These are phyloP conservation scores for Backusella parvicylindrica DNA, from an alignment of 192 early-diverging fungal species.

Conservation along the genomic window DNA sequence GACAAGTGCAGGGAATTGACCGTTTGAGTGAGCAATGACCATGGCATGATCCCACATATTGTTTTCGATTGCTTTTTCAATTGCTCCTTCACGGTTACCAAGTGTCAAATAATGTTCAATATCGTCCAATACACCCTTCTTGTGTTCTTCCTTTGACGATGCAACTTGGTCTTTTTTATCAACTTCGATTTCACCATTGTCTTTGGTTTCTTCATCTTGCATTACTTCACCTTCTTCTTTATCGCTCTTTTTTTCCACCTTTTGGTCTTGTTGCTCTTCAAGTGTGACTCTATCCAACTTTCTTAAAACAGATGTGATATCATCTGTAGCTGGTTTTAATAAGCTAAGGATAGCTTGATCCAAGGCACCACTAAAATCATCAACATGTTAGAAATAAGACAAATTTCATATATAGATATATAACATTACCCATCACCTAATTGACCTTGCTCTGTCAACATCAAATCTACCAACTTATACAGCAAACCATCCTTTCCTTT, in stretches of 20 bases:
- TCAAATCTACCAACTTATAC: conserved; percentile 59
- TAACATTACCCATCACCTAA: conserved; percentile 50
- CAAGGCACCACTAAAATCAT: conserved; percentile 36
- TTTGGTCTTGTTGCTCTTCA: too few relatives aligned
- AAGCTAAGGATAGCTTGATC: conserved; percentile 46
- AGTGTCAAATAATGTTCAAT: conserved; percentile 60
- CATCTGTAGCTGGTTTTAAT: conserved; percentile 23
- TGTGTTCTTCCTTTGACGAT: not conserved
- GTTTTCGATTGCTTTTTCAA: conserved; percentile 41
- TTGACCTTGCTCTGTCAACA: conserved; percentile 62
- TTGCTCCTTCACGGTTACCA: conserved; percentile 56
- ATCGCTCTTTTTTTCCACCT: not conserved
- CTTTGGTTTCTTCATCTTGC: conserved; percentile 32
- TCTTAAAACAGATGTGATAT: not conserved
- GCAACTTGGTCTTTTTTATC: not conserved
- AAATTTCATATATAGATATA: not conserved
- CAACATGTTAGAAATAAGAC: not conserved
- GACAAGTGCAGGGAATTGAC: conserved; percentile 72
- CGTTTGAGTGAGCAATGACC: conserved; percentile 68
- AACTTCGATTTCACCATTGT: not conserved
- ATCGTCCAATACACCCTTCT: conserved; percentile 40
- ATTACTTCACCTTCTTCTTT: conserved; percentile 11
- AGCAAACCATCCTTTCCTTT: conserved; percentile 33
- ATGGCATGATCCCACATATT: conserved; percentile 88
- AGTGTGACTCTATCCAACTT: not conserved